These are phyloP conservation scores for Podospora sp. DNA, from an alignment of 495 filamentous ascomycete genomes.

Conservation along the genomic window DNA sequence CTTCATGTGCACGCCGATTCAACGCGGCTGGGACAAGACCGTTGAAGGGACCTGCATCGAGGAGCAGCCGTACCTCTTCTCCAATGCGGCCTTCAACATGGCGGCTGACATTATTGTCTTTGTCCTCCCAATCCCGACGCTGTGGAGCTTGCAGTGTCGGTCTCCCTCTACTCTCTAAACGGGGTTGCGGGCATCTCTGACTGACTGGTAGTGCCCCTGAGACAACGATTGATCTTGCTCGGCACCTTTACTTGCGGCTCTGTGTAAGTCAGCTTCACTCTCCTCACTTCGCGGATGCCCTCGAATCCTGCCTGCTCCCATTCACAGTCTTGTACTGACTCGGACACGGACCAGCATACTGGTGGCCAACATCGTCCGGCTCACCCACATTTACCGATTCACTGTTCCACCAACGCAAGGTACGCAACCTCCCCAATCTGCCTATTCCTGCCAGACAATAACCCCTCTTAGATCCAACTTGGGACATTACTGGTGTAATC, in stretches of 20 bases:
- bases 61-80: conserved; percentile 7
- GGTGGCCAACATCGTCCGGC: conserved; percentile 13
- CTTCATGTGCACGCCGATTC: conserved; percentile 16
- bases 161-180: neutral
- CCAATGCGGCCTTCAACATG: conserved; percentile 21
- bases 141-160: conserved; percentile 24
- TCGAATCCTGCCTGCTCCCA: no score
- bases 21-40: conserved; percentile 13
- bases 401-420: conserved; percentile 8
- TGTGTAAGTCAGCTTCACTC: conserved; percentile 26
- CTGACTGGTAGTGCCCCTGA: conserved; percentile 12
- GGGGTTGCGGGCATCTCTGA: neutral
- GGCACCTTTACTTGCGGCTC: conserved; percentile 27
- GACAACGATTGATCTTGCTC: conserved; percentile 21
- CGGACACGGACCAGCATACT: conserved; percentile 17
- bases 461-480: conserved; percentile 7
- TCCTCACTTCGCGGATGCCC: no score
- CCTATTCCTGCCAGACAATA: neutral
- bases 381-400: conserved; percentile 5
- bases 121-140: conserved; percentile 24
- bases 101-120: conserved; percentile 26
- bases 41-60: conserved; percentile 10
- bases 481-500: conserved; percentile 10
- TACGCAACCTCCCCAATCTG: neutral
- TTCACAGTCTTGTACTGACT: conserved; percentile 17